A percentile compares a stretch with the other conserved stretches of the same genome.
Evolutionary conservation across 306 rosid species (phyloP).

Genomic region (Cucumis melo): DNA sequence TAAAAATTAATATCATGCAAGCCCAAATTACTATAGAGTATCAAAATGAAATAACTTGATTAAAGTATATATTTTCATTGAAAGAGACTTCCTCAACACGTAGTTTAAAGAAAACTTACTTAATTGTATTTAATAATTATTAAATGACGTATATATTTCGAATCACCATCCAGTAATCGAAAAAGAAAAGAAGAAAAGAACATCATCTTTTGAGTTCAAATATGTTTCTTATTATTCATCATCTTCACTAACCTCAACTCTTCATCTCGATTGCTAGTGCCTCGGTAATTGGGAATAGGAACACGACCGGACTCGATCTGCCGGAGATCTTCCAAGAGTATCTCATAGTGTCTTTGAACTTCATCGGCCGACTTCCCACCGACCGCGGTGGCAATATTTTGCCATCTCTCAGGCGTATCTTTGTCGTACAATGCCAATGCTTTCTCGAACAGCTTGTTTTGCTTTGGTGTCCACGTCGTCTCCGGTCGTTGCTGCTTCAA

Average conservation of each 20-base stretch:
- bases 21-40: too few species aligned
- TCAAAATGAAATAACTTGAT: too few species aligned
- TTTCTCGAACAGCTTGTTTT: conserved; percentile 45
- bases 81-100: too few species aligned
- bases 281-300: conserved; percentile 37
- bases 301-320: conserved; percentile 39
- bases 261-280: not conserved
- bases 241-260: not conserved
- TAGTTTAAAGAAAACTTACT: too few species aligned
- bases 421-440: conserved; percentile 49
- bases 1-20: too few species aligned
- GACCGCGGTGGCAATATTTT: conserved; percentile 41
- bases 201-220: too few species aligned
- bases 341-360: conserved; percentile 42
- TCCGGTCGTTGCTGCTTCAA: conserved; percentile 8
- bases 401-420: conserved; percentile 53
- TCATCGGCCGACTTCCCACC: conserved; percentile 34
- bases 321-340: conserved; percentile 45
- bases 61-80: too few species aligned
- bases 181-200: too few species aligned
- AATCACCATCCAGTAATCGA: too few species aligned
- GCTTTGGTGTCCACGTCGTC: conserved; percentile 38
- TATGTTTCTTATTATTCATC: too few species aligned
- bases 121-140: too few species aligned
- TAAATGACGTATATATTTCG: too few species aligned